Percentiles rank a stretch among this genome's conserved stretches.
These are phyloP conservation scores for Mortierella claussenii DNA, from an alignment of 192 early-diverging fungal species.

Conservation along the genomic window DNA sequence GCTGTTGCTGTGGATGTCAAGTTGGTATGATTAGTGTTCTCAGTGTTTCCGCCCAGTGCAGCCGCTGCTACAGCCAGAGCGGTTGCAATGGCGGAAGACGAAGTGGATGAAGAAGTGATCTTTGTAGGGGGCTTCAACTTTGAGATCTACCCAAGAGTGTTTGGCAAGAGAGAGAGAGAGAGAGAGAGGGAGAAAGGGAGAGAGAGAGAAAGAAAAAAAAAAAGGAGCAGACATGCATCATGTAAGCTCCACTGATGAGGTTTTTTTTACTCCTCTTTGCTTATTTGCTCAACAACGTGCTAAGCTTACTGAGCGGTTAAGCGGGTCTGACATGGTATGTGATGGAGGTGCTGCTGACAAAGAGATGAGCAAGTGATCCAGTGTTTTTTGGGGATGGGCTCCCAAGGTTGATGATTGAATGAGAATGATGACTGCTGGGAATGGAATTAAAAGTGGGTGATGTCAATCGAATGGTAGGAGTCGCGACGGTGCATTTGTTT, in stretches of 20 bases:
- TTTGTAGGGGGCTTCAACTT: conserved; percentile 43
- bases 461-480: no score
- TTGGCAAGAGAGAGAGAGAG: background rate
- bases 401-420: no score
- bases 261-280: no score
- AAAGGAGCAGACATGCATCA: background rate
- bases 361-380: no score
- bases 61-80: conserved; percentile 38
- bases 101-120: conserved; percentile 21
- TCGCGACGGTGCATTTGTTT: no score
- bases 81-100: conserved; percentile 35
- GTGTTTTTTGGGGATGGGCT: no score
- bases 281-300: background rate
- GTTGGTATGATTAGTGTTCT: no score
- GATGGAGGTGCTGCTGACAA: no score
- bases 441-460: no score
- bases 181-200: background rate
- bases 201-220: background rate
- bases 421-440: no score
- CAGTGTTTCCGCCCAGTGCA: conserved; percentile 9
- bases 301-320: conserved; percentile 32
- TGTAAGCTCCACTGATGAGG: no score
- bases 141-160: conserved; percentile 12
- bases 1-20: background rate
- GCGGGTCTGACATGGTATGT: no score